These are phyloP conservation scores for Chaetomiaceae sp. DNA, from an alignment of 2,329 filamentous ascomycete genomes.

Conservation along the genomic window DNA sequence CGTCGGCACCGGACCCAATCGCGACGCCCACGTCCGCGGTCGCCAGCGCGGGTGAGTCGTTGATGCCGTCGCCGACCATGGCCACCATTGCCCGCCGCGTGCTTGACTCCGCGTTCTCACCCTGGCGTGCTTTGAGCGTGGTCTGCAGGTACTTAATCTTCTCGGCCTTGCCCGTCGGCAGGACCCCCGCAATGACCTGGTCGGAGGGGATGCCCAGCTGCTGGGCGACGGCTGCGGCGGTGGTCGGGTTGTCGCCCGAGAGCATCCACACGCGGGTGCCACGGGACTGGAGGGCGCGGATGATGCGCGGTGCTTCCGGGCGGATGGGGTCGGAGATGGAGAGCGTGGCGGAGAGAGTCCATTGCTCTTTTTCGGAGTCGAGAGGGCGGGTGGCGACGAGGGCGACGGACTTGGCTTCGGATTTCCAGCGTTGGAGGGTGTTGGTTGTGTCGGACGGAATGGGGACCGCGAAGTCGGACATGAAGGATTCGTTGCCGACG, in stretches of 20 bases:
- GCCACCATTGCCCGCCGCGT: constrained; percentile 55
- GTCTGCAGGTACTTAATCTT: constrained; percentile 62
- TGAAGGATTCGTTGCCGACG: constrained; percentile 70
- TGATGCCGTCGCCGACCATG: constrained; percentile 88
- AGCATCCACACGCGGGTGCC: constrained; percentile 85
- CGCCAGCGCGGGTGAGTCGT: constrained; percentile 78
- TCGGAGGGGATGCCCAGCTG: constrained; percentile 67
- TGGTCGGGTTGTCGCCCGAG: constrained; percentile 84
- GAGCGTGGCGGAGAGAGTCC: constrained; percentile 60
- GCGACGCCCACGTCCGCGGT: constrained; percentile 80
- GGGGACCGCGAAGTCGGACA: constrained; percentile 46
- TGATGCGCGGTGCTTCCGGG: constrained; percentile 62
- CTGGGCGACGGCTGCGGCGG: constrained; percentile 71
- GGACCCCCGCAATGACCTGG: constrained; percentile 81
- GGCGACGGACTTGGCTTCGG: constrained; percentile 59
- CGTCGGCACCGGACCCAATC: constrained; percentile 77
- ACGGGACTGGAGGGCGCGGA: constrained; percentile 58
- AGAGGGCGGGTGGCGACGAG: constrained; percentile 46
- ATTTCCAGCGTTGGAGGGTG: constrained; percentile 54
- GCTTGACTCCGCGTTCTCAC: constrained; percentile 8
- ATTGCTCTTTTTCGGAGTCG: neutral
- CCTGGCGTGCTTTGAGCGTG: constrained; percentile 39
- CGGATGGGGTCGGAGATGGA: constrained; percentile 79
- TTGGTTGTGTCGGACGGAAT: constrained; percentile 35
- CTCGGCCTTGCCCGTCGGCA: constrained; percentile 76